Evolutionary conservation across 805 yeast species (phyloP), one percentile per base, ranked within the genome.

Genomic region (Naumovozyma castellii): DNA sequence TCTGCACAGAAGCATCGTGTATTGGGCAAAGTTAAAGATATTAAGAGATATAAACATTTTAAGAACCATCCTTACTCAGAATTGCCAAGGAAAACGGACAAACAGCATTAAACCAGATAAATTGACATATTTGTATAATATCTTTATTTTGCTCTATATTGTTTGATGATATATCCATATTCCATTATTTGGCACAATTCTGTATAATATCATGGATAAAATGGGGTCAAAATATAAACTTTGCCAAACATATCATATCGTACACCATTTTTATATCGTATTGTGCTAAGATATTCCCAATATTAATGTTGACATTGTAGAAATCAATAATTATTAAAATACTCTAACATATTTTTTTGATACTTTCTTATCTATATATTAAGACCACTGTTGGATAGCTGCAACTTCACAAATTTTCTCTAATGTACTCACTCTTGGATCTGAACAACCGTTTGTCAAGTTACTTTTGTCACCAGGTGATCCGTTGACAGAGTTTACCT

Each of bases 231-330:
- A 41, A 49, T 31, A 39, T 53, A 13, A 44, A 43, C 37, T 44
- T 46, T 17, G 48, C 53, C n/a, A 50, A 36, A 28, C 41, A 32
- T 47, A 59, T 37, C 56, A 58, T 88, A 14, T 71, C 86, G 1
- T 70, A 79, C 8, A 81, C 95, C 0, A 69, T 87, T 1, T 56
- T 88, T 34, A 71, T 87, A 4, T 79, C 97, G 0, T 78, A 85
- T 34, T 76, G 84, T 1, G 80, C 90, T 31, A 85, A 83, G 54
- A 67, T 90, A 17, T 80, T 90, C 46, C 98, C 98, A 0, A 81
- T 92, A 15, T 68, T 92, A 27, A 90, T 90, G 88, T 67, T 92
- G 25, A 90, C n/a, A n/a, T n/a, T n/a, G n/a, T n/a, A n/a, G n/a
- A n/a, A n/a, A n/a, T n/a, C n/a, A n/a, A n/a, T n/a, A n/a, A n/a